phyloP scores from a whole-genome alignment of 1,284 basidiomycete genomes.

The Pisolithus thermaeus region DNA sequence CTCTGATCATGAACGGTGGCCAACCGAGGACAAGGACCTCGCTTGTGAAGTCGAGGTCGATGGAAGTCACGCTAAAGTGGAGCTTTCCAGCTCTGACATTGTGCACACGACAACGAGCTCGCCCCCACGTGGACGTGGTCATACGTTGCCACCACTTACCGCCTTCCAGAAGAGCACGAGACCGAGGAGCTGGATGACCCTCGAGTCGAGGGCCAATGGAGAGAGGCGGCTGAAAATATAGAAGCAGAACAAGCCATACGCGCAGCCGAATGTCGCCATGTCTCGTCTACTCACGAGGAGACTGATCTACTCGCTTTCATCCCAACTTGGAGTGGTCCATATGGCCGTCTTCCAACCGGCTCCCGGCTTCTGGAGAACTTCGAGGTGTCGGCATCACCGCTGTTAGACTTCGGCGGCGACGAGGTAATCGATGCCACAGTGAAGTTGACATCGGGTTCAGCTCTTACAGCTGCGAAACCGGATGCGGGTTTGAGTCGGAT shows the following conservation, averaged over 20 bases:
- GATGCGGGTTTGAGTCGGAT: background rate
- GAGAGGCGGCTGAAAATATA: background rate
- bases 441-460: too few species aligned
- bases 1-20: constrained; percentile 8
- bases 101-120: too few species aligned
- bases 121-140: too few species aligned
- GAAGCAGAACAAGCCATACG: constrained; percentile 7
- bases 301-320: background rate
- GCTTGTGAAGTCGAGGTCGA: constrained; percentile 5
- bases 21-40: constrained; percentile 17
- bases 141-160: too few species aligned
- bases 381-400: constrained; percentile 22
- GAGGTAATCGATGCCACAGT: background rate
- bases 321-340: background rate
- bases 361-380: constrained; percentile 24
- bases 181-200: constrained; percentile 10
- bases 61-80: background rate
- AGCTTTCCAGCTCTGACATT: constrained; percentile 5
- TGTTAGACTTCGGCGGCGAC: constrained; percentile 13
- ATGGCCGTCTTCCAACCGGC: constrained; percentile 1
- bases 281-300: background rate
- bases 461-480: too few species aligned
- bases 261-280: constrained; percentile 18
- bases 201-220: background rate
- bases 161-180: too few species aligned